A percentile compares a stretch with the other conserved stretches of the same genome.
Conservation (phyloP, 1,139 yeast genomes). For the Magnusiomyces suaveolens region DNA sequence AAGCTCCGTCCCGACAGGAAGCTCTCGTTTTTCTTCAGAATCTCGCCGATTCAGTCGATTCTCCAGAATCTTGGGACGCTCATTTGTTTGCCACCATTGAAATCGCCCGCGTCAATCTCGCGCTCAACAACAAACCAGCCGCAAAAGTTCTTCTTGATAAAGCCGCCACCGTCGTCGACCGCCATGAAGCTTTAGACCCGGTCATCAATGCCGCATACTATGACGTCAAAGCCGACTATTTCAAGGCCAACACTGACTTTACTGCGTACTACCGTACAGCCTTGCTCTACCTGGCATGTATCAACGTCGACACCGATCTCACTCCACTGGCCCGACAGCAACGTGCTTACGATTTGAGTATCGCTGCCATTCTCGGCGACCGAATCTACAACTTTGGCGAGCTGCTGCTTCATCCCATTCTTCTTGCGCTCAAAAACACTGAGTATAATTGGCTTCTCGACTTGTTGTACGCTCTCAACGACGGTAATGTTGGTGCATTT, state of each 20-base stretch:
- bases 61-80: slow-evolving; percentile 41
- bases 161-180: slow-evolving; percentile 50
- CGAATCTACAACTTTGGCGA: slow-evolving; percentile 94
- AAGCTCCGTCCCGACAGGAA: slow-evolving; percentile 39
- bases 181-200: slow-evolving; percentile 39
- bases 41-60: slow-evolving; percentile 43
- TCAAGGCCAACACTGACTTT: slow-evolving; percentile 66
- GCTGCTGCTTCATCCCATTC: slow-evolving; percentile 77
- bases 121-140: slow-evolving; percentile 47
- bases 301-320: slow-evolving; percentile 38
- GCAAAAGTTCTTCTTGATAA: slow-evolving; percentile 64
- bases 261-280: slow-evolving; percentile 67
- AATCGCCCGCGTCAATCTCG: slow-evolving; percentile 60
- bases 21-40: slow-evolving; percentile 48
- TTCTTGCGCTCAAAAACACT: slow-evolving; percentile 45
- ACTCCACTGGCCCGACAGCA: slow-evolving; percentile 47
- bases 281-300: slow-evolving; percentile 53
- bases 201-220: slow-evolving; percentile 77
- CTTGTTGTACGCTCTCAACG: slow-evolving; percentile 58
- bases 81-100: slow-evolving; percentile 63
- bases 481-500: slow-evolving; percentile 64
- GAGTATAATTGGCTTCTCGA: slow-evolving; percentile 65
- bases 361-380: slow-evolving; percentile 86
- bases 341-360: slow-evolving; percentile 71
- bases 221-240: slow-evolving; percentile 67